Base-by-base conservation (phyloP, 148 eudicot species). In the Selenicereus undatus region DNA sequence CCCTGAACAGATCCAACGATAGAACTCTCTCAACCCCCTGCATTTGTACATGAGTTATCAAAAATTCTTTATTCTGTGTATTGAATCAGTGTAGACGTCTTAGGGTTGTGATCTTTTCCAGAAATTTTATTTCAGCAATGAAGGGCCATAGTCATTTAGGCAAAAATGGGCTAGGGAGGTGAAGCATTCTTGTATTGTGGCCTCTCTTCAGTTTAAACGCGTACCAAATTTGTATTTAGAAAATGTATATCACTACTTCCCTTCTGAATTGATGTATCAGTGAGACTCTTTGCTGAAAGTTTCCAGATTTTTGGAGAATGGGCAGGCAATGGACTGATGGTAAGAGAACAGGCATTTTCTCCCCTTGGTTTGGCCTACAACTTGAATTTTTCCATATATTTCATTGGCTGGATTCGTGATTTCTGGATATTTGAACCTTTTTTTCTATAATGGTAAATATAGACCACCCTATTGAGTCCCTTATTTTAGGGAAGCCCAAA, bases 1-100 rank as follows among this genome's bases (percentile, higher is more conserved):
- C 5, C 88, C 90, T 10, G 96, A 92, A 32, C 94, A 92, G 83
- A 86, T 78, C 76, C 96, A 94, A 83, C 85, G 97, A 88, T 91
- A 87, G 90, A 68, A 42, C 54, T 43, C 64, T 29, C 43, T 24
- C 36, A 11, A 27, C 79, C 36, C 76, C 22, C 64, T 69, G 48
- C 74, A 48, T 22, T 73, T 81, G 86, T 84, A 81, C 81, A 84
- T 78, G 56, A 65, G 32, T n/a, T 64, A 75, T 77, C 21, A 30
- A 81, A 39, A 50, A 81, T 84, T 81, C 79, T 81, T 84, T 84
- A 56, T 52, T 81, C 68, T 68, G 79, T 78, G 82, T 50, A 83
- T 72, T 78, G 78, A 70, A 76, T 73, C 75, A 74, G 65, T 42
- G 62, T 84, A 81, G 86, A 77, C 84, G 74, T 21, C 5, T 20